Base-by-base conservation (phyloP, 352 stramenopile species). In the Pythium dissotocum region DNA sequence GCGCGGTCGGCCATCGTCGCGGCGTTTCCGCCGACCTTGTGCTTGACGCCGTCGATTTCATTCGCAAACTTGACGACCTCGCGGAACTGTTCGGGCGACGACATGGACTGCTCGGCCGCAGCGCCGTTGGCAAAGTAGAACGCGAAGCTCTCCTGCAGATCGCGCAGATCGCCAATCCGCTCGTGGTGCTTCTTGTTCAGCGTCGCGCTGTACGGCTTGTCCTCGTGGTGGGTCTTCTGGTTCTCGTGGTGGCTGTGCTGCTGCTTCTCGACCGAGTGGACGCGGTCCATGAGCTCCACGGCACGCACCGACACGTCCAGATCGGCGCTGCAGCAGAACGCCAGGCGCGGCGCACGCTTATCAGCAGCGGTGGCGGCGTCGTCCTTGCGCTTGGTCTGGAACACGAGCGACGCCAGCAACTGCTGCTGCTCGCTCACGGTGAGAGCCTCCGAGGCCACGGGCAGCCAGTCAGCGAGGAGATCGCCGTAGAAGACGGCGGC, bases 271-370 rank as follows among this genome's bases (percentile, higher is more conserved):
- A 86, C 72, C 18, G 74, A 24, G 42, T 83, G 71, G 28, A 91
- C 72, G 28, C 76, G 78, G 44, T 75, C 58, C 85, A 95, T 93
- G 59, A 95, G 76, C 33, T 89, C 83, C 13, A 92, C 83, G 2
- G 87, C 87, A 2, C 80, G 76, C 9, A 95, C 85, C 44, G 84
- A 87, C 26, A 95, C 87, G 40, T 95, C 87, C 48, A 93, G 51
- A 53, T 95, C 87, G 10, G 82, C 87, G 59, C 84, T 93, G 63
- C 87, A 95, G 74, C 87, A 95, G 69, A 93, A 93, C 14, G 87
- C 87, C 6, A 95, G 61, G 0, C 85, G 82, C 9, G 83, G 81
- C 8, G 58, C 52, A n/a, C 28, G 55, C 36, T 6, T 24, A 24
- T 24, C 21, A 24, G 21, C 58, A n/a, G 38, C 70, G 13, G 61